A percentile compares a stretch with the other conserved stretches of the same genome.
Conservation (phyloP, 176 grass and related monocot species). For the Phyllostachys edulis region DNA sequence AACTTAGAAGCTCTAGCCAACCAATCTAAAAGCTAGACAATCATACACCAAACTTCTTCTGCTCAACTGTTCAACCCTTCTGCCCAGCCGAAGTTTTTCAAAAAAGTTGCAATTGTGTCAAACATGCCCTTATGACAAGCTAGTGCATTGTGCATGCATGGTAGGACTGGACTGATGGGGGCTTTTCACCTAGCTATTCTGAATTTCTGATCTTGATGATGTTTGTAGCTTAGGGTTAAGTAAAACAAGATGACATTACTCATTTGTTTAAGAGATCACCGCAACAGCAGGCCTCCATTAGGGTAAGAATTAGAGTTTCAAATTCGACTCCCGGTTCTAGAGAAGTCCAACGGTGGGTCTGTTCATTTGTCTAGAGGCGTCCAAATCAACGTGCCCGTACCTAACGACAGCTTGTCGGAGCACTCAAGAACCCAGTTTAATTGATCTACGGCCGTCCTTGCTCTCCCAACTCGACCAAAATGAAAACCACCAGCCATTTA, state of each 20-base stretch:
- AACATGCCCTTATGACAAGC: no score
- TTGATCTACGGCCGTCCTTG: not conserved
- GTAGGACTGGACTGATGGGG: not conserved
- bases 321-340: not conserved
- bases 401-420: slow-evolving; percentile 25
- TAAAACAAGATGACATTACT: not conserved
- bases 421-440: not conserved
- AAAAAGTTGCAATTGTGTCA: no score
- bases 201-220: not conserved
- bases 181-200: not conserved
- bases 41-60: no score
- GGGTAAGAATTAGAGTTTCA: not conserved
- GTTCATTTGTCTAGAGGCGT: not conserved
- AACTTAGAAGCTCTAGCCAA: no score
- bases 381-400: slow-evolving; percentile 1
- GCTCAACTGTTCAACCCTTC: no score
- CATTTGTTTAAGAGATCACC: not conserved
- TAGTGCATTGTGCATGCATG: not conserved
- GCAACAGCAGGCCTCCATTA: not conserved
- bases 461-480: not conserved
- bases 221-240: not conserved
- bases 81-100: no score
- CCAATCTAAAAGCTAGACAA: no score
- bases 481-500: not conserved
- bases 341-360: not conserved